phyloP scores from a whole-genome alignment of 1,284 basidiomycete species.

The Ceratobasidium papillatum region DNA sequence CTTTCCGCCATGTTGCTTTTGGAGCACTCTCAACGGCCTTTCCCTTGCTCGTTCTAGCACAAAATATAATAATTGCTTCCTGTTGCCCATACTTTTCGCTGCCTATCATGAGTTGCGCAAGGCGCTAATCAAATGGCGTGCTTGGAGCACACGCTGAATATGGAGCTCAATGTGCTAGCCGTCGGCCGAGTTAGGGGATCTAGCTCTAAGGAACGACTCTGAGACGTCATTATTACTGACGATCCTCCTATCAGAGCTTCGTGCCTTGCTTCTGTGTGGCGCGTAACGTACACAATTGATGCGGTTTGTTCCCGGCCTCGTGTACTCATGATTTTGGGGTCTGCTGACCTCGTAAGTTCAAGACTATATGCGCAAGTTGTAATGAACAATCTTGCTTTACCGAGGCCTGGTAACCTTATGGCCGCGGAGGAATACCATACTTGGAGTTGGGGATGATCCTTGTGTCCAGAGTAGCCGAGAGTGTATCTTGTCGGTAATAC shows the following conservation, averaged over 20 bases:
- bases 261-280: conserved; percentile 7
- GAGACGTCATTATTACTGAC: background rate
- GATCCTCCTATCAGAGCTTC: background rate
- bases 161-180: background rate
- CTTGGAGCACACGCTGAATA: background rate
- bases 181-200: background rate
- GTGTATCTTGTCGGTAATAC: no score
- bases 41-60: background rate
- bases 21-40: background rate
- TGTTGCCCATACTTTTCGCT: background rate
- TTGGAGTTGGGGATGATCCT: no score
- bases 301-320: background rate
- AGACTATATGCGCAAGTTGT: background rate
- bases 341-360: background rate
- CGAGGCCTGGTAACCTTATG: no score
- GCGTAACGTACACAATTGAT: background rate
- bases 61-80: background rate
- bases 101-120: background rate
- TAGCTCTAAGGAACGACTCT: background rate
- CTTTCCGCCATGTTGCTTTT: background rate
- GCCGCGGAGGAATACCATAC: no score
- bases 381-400: no score
- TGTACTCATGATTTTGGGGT: background rate
- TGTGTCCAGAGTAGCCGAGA: no score
- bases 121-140: conserved; percentile 13